Conservation (phyloP, 805 yeast species). For the Ogataea pini region DNA sequence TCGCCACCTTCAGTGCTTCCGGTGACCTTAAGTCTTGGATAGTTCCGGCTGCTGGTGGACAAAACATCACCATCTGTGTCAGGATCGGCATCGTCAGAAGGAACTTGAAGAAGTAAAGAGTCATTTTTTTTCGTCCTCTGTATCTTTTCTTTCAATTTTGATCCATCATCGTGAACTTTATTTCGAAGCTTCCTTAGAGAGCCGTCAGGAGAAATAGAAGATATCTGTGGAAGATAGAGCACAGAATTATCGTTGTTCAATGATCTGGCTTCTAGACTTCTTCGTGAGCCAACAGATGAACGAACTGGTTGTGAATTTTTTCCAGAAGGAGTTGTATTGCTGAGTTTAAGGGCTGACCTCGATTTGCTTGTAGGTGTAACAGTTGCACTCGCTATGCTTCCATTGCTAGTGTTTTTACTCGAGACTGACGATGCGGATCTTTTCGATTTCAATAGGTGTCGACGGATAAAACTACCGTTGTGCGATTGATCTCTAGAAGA, state of each 20-base stretch:
- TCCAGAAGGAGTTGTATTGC: background rate
- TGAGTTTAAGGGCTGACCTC: slow-evolving; percentile 3
- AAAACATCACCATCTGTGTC: slow-evolving; percentile 1
- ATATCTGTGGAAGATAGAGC: slow-evolving; percentile 11
- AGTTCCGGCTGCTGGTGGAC: background rate
- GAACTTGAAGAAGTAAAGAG: background rate
- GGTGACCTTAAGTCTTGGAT: background rate
- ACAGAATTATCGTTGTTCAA: slow-evolving; percentile 1
- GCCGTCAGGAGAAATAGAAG: slow-evolving; percentile 10
- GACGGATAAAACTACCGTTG: slow-evolving; percentile 14
- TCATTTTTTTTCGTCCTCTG: background rate
- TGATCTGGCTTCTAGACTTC: background rate
- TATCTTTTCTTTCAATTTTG: slow-evolving; percentile 1
- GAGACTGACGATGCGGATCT: slow-evolving; percentile 13
- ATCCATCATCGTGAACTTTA: slow-evolving; percentile 7
- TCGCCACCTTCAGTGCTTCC: background rate
- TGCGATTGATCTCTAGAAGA: slow-evolving; percentile 11
- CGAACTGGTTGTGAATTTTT: background rate
- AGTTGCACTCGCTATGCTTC: slow-evolving; percentile 1
- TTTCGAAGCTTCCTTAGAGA: slow-evolving; percentile 8
- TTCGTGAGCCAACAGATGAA: background rate
- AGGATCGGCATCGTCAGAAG: background rate
- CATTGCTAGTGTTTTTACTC: slow-evolving; percentile 9
- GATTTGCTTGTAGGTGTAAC: slow-evolving; percentile 6
- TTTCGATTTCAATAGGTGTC: slow-evolving; percentile 15